Evolutionary conservation across 768 basidiomycete species (phyloP).

Genomic region (Coprinellus aureogranulatus): DNA sequence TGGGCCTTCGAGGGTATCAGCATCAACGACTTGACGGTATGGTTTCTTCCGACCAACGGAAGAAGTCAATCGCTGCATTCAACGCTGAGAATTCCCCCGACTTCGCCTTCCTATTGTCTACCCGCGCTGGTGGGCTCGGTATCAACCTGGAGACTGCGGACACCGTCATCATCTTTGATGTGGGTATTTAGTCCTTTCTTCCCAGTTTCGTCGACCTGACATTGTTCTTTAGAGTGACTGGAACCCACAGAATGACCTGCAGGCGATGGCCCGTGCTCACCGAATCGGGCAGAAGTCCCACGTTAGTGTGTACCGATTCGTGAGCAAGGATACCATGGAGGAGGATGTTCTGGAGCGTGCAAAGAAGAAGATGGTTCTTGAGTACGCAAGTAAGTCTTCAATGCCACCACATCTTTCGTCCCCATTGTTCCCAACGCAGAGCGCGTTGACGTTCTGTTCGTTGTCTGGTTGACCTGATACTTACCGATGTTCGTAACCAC

Average conservation of each 20-base stretch:
- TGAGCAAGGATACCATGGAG: constrained; percentile 99
- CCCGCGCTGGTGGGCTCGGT: constrained; percentile 94
- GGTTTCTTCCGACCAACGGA: constrained; percentile 89
- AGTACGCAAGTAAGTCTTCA: constrained; percentile 88
- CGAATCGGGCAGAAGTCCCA: constrained; percentile 98
- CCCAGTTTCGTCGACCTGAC: constrained; percentile 1
- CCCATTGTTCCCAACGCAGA: constrained; percentile 1
- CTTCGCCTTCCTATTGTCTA: constrained; percentile 95
- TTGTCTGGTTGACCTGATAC: constrained; percentile 1
- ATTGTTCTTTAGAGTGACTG: constrained; percentile 74
- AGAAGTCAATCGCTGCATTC: constrained; percentile 96
- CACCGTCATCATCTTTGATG: constrained; percentile 98
- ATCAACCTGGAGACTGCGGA: constrained; percentile 99
- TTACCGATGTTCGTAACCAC: constrained; percentile 3
- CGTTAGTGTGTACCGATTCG: constrained; percentile 97
- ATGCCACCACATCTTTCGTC: background rate
- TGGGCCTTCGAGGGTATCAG: constrained; percentile 82
- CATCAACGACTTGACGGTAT: constrained; percentile 95
- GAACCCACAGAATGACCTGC: constrained; percentile 98
- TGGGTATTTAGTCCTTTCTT: constrained; percentile 39
- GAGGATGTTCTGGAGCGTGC: constrained; percentile 97
- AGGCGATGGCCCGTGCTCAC: constrained; percentile 99
- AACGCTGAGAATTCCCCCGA: constrained; percentile 91
- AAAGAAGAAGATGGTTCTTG: constrained; percentile 99
- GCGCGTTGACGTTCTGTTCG: background rate